Base-by-base conservation (phyloP, 2,329 filamentous ascomycete genomes). In the Metarhizium robertsii region DNA sequence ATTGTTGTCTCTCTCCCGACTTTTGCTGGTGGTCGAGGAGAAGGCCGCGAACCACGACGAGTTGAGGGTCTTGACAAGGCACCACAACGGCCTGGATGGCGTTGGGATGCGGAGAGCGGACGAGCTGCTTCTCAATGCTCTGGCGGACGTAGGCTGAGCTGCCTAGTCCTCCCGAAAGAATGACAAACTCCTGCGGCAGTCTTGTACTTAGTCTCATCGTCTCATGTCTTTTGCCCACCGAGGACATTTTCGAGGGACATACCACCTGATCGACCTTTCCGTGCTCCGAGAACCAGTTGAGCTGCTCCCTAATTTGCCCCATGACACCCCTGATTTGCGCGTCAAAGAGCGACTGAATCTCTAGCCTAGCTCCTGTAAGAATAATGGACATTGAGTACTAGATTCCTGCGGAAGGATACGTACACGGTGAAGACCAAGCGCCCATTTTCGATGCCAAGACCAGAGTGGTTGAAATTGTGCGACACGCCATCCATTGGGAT, bases 31-130 rank as follows among this genome's bases (percentile, higher is more conserved):
- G 71, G 51, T 82, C 77, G 2, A 74, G 67, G 1, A 81, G 73
- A 2, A 81, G 65, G 0, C 79, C 79, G 57, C 78, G 78, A 46
- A 78, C 77, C 1, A 81, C 78, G 5, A 79, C 77, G 0, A 82
- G 74, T 54, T 81, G 77, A 0, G 79, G 78, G 49, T 81, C 79
- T 8, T 75, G 73, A 2, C 72, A 74, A 8, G 73, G 73, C 3
- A 77, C 58, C 16, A 77, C 72, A 38, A 68, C 64, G 32, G 73
- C 63, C 8, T 67, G 61, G 10, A 59, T 58, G 4, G 72, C 69
- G 53, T 68, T 73, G 3, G 67, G 66, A 50, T 75, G 72, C 2
- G 63, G 62, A 7, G 65, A 63, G 4, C 53, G 63, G 30, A 57
- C 55, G 46, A 76, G 67, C 2, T 67, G 63, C n/a, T 71, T 62